phyloP scores from a whole-genome alignment of 139 green algal genomes.

The Chlorella sp. region DNA sequence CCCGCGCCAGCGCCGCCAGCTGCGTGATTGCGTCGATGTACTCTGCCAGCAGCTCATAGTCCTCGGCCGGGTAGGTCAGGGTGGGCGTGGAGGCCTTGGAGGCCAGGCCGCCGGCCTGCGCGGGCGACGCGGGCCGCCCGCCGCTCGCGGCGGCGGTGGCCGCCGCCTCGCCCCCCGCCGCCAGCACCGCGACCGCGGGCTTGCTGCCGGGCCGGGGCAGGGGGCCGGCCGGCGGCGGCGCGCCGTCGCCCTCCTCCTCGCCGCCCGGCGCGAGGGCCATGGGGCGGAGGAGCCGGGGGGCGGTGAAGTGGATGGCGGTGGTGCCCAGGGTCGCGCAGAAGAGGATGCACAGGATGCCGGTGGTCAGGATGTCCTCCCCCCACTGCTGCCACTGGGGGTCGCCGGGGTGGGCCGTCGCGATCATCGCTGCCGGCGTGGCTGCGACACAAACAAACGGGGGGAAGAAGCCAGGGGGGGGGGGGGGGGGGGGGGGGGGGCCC shows the following conservation, averaged over 20 bases:
- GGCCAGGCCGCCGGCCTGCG: neutral
- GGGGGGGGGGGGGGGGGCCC: no score
- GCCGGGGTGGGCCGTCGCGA: neutral
- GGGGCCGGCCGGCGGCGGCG: no score
- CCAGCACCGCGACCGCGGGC: neutral
- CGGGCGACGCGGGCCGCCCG: neutral
- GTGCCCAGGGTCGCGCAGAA: conserved; percentile 67
- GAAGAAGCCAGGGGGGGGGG: neutral
- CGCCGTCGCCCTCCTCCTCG: neutral
- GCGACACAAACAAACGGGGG: neutral
- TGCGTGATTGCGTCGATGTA: conserved; percentile 48
- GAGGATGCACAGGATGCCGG: conserved; percentile 75
- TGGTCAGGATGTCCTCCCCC: conserved; percentile 17
- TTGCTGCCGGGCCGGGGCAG: no score
- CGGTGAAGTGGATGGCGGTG: conserved; percentile 48
- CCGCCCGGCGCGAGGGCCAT: neutral
- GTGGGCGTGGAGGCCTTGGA: neutral
- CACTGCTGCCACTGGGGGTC: conserved; percentile 2
- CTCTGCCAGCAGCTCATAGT: conserved; percentile 33
- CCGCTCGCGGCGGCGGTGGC: neutral
- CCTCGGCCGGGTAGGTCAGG: neutral
- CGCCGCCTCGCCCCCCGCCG: neutral
- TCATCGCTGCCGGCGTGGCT: neutral
- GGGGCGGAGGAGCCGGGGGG: conserved; percentile 42
- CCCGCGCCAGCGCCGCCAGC: no score